Conservation (phyloP, 495 filamentous ascomycete genomes). For the Penicillium pulvis region DNA sequence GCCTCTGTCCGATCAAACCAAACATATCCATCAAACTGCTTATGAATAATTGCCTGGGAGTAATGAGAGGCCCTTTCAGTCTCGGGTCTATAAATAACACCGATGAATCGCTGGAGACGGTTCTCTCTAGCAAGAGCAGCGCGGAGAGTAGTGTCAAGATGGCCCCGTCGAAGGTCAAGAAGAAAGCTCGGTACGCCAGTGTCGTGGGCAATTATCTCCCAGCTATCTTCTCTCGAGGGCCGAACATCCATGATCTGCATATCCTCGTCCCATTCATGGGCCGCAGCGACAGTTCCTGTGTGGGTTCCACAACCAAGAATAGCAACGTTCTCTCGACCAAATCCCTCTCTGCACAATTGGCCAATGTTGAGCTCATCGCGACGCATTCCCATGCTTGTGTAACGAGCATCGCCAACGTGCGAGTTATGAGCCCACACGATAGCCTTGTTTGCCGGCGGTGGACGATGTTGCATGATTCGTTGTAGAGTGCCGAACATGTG, state of each 20-base stretch:
- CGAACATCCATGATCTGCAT: conserved; percentile 55
- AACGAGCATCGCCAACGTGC: conserved; percentile 60
- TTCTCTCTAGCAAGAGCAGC: conserved; percentile 41
- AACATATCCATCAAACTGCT: conserved; percentile 59
- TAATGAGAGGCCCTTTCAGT: conserved; percentile 59
- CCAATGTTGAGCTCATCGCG: conserved; percentile 57
- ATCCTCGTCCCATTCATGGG: conserved; percentile 57
- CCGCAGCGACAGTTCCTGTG: conserved; percentile 59
- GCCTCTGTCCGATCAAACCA: conserved; percentile 59
- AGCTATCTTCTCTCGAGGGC: conserved; percentile 45
- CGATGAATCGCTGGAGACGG: conserved; percentile 57
- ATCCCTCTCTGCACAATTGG: conserved; percentile 55
- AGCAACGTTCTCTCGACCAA: conserved; percentile 47
- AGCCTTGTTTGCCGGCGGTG: conserved; percentile 43
- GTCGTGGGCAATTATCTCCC: conserved; percentile 49
- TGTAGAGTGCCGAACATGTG: conserved; percentile 61
- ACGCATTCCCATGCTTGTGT: conserved; percentile 54
- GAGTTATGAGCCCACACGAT: conserved; percentile 65
- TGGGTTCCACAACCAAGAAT: conserved; percentile 57
- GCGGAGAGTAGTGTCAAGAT: conserved; percentile 38
- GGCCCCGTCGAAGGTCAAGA: conserved; percentile 49
- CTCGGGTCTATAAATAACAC: conserved; percentile 60
- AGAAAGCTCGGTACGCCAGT: conserved; percentile 49
- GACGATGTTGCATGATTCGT: conserved; percentile 48
- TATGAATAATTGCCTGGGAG: conserved; percentile 51